Evolutionary conservation across 225 moss, liverwort and hornwort genomes (phyloP).

Genomic region (Asterella californica): DNA sequence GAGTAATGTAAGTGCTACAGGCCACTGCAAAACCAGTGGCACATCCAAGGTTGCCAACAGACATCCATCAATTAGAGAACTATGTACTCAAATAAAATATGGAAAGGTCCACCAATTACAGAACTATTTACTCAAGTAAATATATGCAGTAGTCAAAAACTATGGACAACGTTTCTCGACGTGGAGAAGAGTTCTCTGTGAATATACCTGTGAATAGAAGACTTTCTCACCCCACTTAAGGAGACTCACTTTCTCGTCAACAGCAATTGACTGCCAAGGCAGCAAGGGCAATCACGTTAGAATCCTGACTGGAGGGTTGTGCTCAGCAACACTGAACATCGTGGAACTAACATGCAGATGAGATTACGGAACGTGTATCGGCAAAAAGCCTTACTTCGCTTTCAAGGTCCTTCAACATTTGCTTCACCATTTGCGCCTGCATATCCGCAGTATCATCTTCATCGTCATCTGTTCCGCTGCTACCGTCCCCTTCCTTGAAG

Average conservation of each 20-base stretch:
- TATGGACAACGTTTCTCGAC: not conserved
- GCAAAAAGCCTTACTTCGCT: not conserved
- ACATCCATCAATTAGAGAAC: no score
- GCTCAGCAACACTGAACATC: not conserved
- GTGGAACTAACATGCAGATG: not conserved
- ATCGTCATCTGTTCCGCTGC: slow-evolving; percentile 20
- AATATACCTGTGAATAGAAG: slow-evolving; percentile 33
- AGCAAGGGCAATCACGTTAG: not conserved
- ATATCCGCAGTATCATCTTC: slow-evolving; percentile 52
- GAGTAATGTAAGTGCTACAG: not conserved
- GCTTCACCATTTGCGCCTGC: slow-evolving; percentile 49
- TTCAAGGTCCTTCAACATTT: slow-evolving; percentile 8
- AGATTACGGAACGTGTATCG: not conserved
- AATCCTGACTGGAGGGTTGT: not conserved
- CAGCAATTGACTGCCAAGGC: not conserved
- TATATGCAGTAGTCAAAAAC: no score
- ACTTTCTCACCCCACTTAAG: slow-evolving; percentile 34
- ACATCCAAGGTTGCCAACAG: no score
- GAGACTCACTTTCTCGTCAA: slow-evolving; percentile 14
- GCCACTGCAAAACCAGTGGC: no score
- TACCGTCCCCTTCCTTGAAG: not conserved
- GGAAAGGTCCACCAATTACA: no score
- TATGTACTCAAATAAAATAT: no score
- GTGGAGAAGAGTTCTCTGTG: not conserved
- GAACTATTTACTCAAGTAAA: no score